A percentile compares a stretch with the other conserved stretches of the same genome.
These are phyloP conservation scores for Arthrobotrys sinensis DNA, from an alignment of 2,329 filamentous ascomycete species.

Conservation along the genomic window DNA sequence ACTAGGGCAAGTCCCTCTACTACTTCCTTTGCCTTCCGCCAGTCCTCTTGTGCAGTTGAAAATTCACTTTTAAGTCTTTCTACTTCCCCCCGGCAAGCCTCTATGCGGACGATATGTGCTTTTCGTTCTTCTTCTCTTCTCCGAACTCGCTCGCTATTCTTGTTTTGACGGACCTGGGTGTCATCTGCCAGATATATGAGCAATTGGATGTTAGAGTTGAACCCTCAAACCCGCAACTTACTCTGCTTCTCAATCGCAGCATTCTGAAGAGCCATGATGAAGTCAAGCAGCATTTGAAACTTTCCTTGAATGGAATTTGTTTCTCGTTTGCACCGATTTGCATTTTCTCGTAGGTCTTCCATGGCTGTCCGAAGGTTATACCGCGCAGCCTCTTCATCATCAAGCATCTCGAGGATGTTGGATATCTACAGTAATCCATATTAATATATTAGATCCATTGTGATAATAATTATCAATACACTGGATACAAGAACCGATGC, in stretches of 20 bases:
- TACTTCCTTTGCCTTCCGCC: conserved; percentile 25
- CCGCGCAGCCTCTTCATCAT: conserved; percentile 39
- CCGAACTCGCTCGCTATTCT: conserved; percentile 11
- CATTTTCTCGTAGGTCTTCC: conserved; percentile 49
- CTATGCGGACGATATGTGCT: conserved; percentile 19
- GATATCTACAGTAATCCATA: conserved; percentile 14
- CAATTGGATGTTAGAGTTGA: neutral
- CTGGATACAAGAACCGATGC: neutral
- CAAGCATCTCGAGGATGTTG: conserved; percentile 50
- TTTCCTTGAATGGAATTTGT: conserved; percentile 33
- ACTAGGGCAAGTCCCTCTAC: conserved; percentile 17
- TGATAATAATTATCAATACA: neutral
- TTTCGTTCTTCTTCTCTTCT: conserved; percentile 33
- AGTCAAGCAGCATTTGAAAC: conserved; percentile 35
- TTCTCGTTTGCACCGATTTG: conserved; percentile 34
- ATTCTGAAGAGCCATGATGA: conserved; percentile 47
- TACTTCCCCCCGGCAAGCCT: conserved; percentile 23
- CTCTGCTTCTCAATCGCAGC: conserved; percentile 29
- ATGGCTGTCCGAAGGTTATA: conserved; percentile 42
- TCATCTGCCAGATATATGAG: conserved; percentile 15
- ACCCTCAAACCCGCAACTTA: neutral
- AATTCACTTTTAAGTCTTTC: conserved; percentile 16
- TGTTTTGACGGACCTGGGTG: conserved; percentile 13
- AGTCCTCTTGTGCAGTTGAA: conserved; percentile 16
- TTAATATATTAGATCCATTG: neutral